phyloP scores from a whole-genome alignment of 148 eudicot species.

The Oxyria digyna region DNA sequence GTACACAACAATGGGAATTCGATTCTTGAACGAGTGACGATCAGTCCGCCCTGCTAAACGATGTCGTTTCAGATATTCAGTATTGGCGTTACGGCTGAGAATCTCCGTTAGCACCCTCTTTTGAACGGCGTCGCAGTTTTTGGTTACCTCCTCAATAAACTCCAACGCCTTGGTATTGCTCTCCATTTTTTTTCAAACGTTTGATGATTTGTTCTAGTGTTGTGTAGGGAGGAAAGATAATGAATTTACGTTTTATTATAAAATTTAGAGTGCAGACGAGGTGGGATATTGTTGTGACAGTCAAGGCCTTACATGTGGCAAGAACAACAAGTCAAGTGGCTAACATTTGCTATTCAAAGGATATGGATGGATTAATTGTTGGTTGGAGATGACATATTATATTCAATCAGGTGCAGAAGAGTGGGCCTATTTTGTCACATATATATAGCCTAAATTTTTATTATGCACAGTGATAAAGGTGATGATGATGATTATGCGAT shows the following conservation, averaged over 20 bases:
- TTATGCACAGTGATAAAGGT: no score
- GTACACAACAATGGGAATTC: slow-evolving; percentile 38
- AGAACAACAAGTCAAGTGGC: neutral
- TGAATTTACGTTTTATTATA: slow-evolving; percentile 8
- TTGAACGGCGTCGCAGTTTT: slow-evolving; percentile 34
- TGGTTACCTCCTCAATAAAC: slow-evolving; percentile 49
- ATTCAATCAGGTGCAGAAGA: no score
- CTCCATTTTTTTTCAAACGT: no score
- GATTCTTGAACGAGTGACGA: slow-evolving; percentile 25
- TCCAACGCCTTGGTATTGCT: slow-evolving; percentile 26
- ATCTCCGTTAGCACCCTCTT: slow-evolving; percentile 45
- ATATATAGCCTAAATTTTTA: no score
- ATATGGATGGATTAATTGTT: no score
- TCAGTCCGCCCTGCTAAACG: slow-evolving; percentile 24
- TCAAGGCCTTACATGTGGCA: neutral
- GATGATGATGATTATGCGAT: no score
- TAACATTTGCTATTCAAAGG: slow-evolving; percentile 18
- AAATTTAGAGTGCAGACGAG: no score
- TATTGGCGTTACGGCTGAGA: slow-evolving; percentile 32
- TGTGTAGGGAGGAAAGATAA: no score
- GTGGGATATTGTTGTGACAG: neutral
- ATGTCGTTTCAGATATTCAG: slow-evolving; percentile 37
- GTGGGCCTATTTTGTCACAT: no score
- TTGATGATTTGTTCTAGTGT: no score
- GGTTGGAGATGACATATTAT: no score